Base-by-base conservation (phyloP, 495 filamentous ascomycete species). In the Talaromyces trachyspermus region DNA sequence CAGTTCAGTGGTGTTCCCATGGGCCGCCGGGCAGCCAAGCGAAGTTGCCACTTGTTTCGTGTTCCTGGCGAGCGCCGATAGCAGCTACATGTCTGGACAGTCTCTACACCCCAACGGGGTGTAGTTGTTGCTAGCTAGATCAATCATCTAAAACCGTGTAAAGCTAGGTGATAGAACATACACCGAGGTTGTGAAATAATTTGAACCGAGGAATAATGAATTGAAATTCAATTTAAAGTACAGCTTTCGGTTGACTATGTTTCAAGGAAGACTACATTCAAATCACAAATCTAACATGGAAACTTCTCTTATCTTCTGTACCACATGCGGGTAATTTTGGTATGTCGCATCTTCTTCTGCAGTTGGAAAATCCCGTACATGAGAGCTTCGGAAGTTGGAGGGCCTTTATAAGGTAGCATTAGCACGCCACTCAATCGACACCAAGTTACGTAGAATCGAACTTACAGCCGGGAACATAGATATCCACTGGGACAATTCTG, bases 301-400 rank as follows among this genome's bases (percentile, higher is more conserved):
- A 14, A 17, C 20, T 15, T 35, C 32, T 14, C 24, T 42, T 45
- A 54, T 43, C 70, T 68, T 32, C 71, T 60, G 56, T 74, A 74
- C 71, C 71, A 74, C 66, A 74, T 71, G 48, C 71, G 66, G 17
- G 71, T 74, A 51, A 74, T 74, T 44, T 68, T 65, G 25, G 89
- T 92, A 61, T 90, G 79, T 64, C 87, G 74, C 85, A 89, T 89
- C 78, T 94, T 95, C 74, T 90, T 85, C 74, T 94, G 88, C 52
- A 94, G 77, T 68, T 91, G 88, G 68, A 94, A 87, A 57, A 94
- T 88, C 35, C 88, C 89, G 65, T 94, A 95, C 86, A 95, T 94
- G 52, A 96, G 69, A 42, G 89, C 90, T 71, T 96, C 90, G 47
- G 79, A 81, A 7, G 90, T 95, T 19, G 90, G 90, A 39, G 90